Evolutionary conservation across 1,139 yeast genomes (phyloP), one percentile per base, ranked within the genome.

Genomic region (Yamadazyma buinensis): DNA sequence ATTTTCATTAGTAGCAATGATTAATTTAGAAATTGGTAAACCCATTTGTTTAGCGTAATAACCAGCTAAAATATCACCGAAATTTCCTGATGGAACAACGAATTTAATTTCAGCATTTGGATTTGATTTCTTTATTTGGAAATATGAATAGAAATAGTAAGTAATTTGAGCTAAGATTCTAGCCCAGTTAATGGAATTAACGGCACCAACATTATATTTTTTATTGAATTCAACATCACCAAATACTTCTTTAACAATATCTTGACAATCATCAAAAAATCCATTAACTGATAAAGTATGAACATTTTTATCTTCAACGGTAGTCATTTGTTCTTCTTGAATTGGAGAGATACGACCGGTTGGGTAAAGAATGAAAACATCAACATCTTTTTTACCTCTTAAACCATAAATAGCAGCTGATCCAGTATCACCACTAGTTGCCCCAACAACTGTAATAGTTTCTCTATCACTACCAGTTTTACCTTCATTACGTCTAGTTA

Each of bases 371-470:
- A 92, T 92, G 61, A 92, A 94, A 22, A 92, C 98, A 26, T 95
- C 84, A 20, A 92, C 96, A 58, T 94, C 97, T 63, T 88, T 84
- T 67, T 92, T 92, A 57, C 95, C 95, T 65, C 98, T 77, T 49
- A 92, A 75, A 38, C 99, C 99, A 64, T 92, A 92, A 47, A 92
- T 92, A 42, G 99, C 98, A 35, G 99, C 99, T 32, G 96, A 85
- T 35, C 99, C 99, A 30, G 99, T 92, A 57, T 92, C 99, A 52
- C 99, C 99, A 35, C 95, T 85, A 19, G 99, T 92, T 29, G 99
- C 99, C 51, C 99, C 99, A 40, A 92, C 96, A 46, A 92, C 98
- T 26, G 99, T 92, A 51, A 92, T 73, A 42, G 78, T 76, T 49
- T 87, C 94, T 53, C 94, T 75, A 43, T 77, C 72, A 37, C 72